phyloP scores from a whole-genome alignment of 257 asterid genomes.

The Solanum chmielewskii region DNA sequence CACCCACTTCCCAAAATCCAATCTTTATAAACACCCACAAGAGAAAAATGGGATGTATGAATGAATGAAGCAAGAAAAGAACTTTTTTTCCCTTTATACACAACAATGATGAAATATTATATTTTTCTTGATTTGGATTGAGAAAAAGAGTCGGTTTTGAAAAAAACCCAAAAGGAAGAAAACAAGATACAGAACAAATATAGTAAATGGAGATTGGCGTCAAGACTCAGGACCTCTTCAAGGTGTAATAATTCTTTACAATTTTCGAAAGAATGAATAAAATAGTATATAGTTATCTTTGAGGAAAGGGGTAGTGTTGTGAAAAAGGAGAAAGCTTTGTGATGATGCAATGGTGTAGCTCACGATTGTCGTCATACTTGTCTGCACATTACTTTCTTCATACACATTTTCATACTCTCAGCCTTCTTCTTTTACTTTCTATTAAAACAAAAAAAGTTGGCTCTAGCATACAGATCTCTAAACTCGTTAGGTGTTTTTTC shows the following conservation, averaged over 20 bases:
- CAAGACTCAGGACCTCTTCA: neutral
- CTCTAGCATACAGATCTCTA: too few species aligned
- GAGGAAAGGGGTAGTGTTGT: neutral
- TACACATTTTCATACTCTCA: neutral
- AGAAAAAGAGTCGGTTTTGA: neutral
- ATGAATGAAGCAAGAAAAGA: neutral
- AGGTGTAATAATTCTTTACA: neutral
- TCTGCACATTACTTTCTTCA: neutral
- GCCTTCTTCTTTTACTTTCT: neutral
- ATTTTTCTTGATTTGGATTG: neutral
- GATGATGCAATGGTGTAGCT: neutral
- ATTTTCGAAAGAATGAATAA: neutral
- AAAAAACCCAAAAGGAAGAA: neutral
- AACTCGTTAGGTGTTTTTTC: too few species aligned
- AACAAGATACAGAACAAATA: neutral
- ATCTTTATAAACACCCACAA: neutral
- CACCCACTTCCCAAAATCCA: neutral
- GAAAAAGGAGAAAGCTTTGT: neutral
- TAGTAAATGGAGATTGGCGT: neutral
- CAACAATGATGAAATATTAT: neutral
- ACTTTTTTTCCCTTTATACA: neutral
- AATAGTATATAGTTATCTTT: neutral
- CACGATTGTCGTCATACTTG: neutral
- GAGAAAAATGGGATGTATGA: neutral
- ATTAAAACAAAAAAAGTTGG: too few species aligned